These are phyloP conservation scores for Flaveria floridana DNA, from an alignment of 140 eudicot species.

Conservation along the genomic window DNA sequence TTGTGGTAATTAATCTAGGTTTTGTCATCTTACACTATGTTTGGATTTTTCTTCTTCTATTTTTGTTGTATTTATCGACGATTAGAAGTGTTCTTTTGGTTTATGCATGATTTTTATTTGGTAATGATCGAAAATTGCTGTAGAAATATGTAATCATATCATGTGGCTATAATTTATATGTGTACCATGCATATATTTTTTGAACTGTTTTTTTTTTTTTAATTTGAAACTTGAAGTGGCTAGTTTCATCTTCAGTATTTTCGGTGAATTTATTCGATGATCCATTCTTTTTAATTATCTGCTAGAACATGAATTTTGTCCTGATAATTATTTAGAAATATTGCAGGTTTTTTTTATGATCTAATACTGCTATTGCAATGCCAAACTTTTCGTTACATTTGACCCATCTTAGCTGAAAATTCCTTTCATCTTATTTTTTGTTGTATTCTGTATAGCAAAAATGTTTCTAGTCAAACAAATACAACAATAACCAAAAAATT, in stretches of 20 bases:
- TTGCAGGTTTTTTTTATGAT: neutral
- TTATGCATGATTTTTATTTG: constrained; percentile 5
- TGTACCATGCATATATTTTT: neutral
- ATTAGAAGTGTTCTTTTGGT: constrained; percentile 6
- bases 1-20: constrained; percentile 8
- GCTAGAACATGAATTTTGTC: neutral
- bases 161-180: neutral
- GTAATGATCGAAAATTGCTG: neutral
- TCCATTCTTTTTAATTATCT: neutral
- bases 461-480: neutral
- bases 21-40: constrained; percentile 11
- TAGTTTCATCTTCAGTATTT: neutral
- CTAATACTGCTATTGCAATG: neutral
- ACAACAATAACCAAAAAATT: neutral
- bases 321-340: neutral
- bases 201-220: neutral
- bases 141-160: neutral
- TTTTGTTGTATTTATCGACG: constrained; percentile 2
- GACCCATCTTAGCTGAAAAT: too few relatives aligned
- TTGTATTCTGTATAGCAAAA: neutral
- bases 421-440: neutral
- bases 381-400: neutral
- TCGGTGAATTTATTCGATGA: neutral
- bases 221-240: neutral
- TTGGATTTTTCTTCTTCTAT: neutral